These are phyloP conservation scores for Cyanidiococcus yangmingshanensis DNA, from an alignment of 23 red algal species.

Conservation along the genomic window DNA sequence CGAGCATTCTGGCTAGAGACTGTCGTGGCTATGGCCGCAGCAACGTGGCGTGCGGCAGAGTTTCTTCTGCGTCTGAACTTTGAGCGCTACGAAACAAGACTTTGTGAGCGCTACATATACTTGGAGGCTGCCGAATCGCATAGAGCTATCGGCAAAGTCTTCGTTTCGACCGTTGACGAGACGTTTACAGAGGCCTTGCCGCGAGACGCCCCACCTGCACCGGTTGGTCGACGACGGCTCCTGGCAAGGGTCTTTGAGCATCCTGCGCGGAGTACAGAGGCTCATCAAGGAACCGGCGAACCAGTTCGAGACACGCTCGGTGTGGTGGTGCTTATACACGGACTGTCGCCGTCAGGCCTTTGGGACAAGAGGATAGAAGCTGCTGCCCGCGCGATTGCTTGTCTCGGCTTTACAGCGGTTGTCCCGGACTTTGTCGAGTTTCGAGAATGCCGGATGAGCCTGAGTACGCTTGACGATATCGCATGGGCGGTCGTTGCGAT, in stretches of 20 bases:
- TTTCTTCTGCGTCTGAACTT: conserved; percentile 15
- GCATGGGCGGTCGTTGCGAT: conserved; percentile 2
- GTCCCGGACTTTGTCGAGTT: conserved; percentile 10
- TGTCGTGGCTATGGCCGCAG: too few species aligned
- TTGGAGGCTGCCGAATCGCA: background rate
- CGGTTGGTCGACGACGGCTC: background rate
- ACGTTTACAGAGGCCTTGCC: background rate
- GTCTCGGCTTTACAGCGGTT: background rate
- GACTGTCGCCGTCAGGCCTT: background rate
- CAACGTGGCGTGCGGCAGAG: background rate
- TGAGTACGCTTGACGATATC: background rate
- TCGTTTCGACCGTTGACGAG: background rate
- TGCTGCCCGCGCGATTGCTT: background rate
- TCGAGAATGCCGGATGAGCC: background rate
- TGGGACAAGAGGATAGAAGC: background rate
- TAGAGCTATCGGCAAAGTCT: background rate
- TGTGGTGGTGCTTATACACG: conserved; percentile 11
- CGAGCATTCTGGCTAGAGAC: too few species aligned
- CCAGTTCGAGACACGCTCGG: background rate
- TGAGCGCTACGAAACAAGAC: background rate
- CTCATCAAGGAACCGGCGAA: background rate
- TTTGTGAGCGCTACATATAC: background rate
- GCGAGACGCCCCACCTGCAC: background rate
- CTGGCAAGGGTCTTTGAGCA: background rate
- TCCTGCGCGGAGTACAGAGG: background rate